Base-by-base conservation (phyloP, 2,329 filamentous ascomycete species). In the Colletotrichum brevisporum region DNA sequence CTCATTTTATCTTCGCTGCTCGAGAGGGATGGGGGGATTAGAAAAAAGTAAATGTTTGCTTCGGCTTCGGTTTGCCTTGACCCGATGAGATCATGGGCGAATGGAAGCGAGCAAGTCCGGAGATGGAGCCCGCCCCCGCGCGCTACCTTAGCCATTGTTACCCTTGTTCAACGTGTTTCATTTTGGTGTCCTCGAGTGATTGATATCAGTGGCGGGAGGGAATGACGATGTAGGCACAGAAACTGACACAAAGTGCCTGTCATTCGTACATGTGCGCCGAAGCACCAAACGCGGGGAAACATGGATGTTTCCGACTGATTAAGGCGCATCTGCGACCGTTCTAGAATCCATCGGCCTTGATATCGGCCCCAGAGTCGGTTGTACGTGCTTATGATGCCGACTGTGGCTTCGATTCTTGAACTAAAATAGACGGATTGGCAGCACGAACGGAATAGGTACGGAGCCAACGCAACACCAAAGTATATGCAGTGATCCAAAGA, bases 371-470 rank as follows among this genome's bases (percentile, higher is more conserved):
- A 8, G 16, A 21, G 18, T 50, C 47, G 47, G 47, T 13, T 5
- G 39, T 15, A 10, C 16, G 36, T 56, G 58, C 52, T 18, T 65
- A 43, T 21, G 12, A 41, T n/a, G 64, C 43, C 58, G 58, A 63
- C 27, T 4, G 15, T 18, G 9, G 41, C 6, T 27, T 59, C 4
- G 5, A 1, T 12, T 13, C 4, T 15, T 21, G 9, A 6, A 48
- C 6, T 56, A 43, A 51, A 57, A 43, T 2, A 27, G 12, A 21
- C 15, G 6, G 4, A 43, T 9, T 9, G 2, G 50, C 21, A 24
- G 21, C 21, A 24, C 21, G 12, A 48, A 43, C 18, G n/a, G 16
- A 53, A 16, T 48, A 58, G 51, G 26, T 54, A 31, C 6, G 48
- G 21, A 6, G 16, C 2, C 18, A 21, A 43, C 21, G 39, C 48